Conservation (phyloP, 1,284 basidiomycete species). For the Exobasidium rhododendri region DNA sequence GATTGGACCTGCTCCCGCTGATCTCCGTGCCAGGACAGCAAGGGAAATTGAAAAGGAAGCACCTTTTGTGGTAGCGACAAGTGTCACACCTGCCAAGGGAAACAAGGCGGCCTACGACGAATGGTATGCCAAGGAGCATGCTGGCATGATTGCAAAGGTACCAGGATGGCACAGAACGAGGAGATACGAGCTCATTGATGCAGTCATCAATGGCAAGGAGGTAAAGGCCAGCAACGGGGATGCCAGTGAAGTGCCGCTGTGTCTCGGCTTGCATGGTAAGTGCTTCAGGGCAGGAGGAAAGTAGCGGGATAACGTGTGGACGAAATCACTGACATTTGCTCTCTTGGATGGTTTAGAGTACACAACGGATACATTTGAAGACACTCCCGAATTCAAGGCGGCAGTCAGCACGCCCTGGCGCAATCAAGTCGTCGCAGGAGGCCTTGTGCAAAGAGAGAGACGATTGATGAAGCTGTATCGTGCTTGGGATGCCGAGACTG, state of each 20-base stretch:
- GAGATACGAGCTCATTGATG: conserved; percentile 41
- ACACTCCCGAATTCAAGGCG: conserved; percentile 24
- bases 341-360: conserved; percentile 19
- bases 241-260: conserved; percentile 21
- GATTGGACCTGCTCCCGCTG: conserved; percentile 4
- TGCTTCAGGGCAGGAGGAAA: too few species aligned
- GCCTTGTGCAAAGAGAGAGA: conserved; percentile 31
- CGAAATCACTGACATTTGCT: neutral
- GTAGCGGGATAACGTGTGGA: too few species aligned
- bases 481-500: conserved; percentile 34
- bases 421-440: conserved; percentile 15
- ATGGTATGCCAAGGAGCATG: conserved; percentile 42
- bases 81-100: conserved; percentile 21
- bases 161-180: conserved; percentile 41
- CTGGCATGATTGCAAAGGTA: conserved; percentile 28
- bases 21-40: conserved; percentile 17
- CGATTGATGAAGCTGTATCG: conserved; percentile 33
- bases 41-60: conserved; percentile 20
- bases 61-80: conserved; percentile 28
- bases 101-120: conserved; percentile 23
- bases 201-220: conserved; percentile 19
- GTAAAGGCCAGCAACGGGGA: conserved; percentile 16
- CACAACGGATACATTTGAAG: conserved; percentile 14
- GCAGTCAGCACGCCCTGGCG: conserved; percentile 31
- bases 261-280: conserved; percentile 35